Conservation (phyloP, 495 filamentous ascomycete genomes). For the Lasiosphaeriaceae sp. region DNA sequence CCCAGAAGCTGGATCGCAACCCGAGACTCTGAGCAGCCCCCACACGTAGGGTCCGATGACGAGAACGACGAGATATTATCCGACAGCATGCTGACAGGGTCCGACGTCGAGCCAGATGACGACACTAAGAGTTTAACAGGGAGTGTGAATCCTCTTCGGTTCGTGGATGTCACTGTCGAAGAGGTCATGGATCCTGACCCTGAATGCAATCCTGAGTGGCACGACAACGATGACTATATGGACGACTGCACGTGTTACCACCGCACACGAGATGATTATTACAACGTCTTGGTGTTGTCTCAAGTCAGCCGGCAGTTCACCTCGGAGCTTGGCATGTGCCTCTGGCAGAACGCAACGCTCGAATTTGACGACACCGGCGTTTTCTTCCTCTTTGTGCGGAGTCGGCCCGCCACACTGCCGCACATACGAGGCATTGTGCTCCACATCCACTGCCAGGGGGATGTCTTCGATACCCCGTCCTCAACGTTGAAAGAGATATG, state of each 20-base stretch:
- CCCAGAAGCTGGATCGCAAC: background rate
- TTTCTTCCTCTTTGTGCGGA: background rate
- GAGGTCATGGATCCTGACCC: too few species aligned
- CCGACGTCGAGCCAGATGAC: too few species aligned
- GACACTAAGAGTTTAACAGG: too few species aligned
- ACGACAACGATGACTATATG: background rate
- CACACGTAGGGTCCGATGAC: too few species aligned
- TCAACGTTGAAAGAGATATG: background rate
- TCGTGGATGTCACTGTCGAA: too few species aligned
- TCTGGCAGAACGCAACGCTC: background rate
- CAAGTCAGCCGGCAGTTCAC: constrained; percentile 3
- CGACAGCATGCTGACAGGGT: too few species aligned
- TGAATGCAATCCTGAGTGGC: too few species aligned
- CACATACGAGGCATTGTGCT: background rate
- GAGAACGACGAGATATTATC: too few species aligned
- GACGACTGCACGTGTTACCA: constrained; percentile 1
- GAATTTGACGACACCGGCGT: background rate
- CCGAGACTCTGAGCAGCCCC: too few species aligned
- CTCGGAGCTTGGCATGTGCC: background rate
- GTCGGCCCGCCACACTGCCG: background rate
- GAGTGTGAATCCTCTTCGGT: too few species aligned
- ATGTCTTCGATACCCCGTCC: background rate
- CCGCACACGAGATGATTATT: background rate
- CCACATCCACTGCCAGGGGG: background rate
- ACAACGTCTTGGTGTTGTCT: background rate